phyloP scores from a whole-genome alignment of 768 basidiomycete genomes.

The Dictyophora rubrovolvata region DNA sequence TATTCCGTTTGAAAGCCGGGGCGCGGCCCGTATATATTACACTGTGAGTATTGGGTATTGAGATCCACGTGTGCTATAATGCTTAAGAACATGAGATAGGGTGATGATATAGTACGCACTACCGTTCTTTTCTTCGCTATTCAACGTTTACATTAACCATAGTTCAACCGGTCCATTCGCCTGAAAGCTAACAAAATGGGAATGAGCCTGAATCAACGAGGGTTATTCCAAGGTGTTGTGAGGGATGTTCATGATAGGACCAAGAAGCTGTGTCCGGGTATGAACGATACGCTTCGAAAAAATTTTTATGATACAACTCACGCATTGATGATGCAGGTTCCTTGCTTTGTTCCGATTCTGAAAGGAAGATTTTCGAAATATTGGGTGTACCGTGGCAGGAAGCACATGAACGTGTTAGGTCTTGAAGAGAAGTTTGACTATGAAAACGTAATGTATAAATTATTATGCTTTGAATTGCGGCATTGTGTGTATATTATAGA shows the following conservation, averaged over 20 bases:
- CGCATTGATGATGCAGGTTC: constrained; percentile 32
- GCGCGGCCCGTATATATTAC: constrained; percentile 86
- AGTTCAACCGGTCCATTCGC: constrained; percentile 89
- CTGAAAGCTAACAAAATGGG: constrained; percentile 73
- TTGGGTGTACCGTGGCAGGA: constrained; percentile 77
- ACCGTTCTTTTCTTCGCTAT: not conserved
- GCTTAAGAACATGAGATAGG: constrained; percentile 29
- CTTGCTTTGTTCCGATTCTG: constrained; percentile 71
- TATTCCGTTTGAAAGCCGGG: constrained; percentile 68
- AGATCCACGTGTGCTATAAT: not conserved
- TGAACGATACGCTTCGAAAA: not conserved
- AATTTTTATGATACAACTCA: not conserved
- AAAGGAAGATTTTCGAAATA: constrained; percentile 76
- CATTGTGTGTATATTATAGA: too few relatives aligned
- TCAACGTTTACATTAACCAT: not conserved
- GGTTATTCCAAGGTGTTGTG: constrained; percentile 62
- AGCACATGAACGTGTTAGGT: constrained; percentile 61
- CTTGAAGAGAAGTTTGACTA: constrained; percentile 11
- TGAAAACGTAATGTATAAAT: too few relatives aligned
- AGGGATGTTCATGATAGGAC: constrained; percentile 55
- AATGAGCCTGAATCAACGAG: constrained; percentile 81
- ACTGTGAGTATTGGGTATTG: constrained; percentile 47
- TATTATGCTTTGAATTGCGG: too few relatives aligned
- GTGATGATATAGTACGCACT: constrained; percentile 75
- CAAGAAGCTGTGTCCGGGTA: constrained; percentile 53